These are phyloP conservation scores for Mycena maculata DNA, from an alignment of 768 basidiomycete species.

Conservation along the genomic window DNA sequence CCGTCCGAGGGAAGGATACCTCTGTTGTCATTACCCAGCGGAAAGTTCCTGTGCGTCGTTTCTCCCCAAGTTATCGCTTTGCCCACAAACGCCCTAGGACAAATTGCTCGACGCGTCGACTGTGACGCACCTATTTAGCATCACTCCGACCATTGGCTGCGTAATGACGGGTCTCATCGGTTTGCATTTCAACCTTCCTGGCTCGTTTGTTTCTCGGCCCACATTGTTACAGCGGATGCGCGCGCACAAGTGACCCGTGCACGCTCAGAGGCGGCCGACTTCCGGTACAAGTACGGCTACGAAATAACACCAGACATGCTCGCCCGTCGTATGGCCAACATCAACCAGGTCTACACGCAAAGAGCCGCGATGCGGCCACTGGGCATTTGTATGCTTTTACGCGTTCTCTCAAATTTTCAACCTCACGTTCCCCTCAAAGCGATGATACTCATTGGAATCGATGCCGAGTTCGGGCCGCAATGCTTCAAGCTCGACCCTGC, in stretches of 20 bases:
- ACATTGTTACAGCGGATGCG: constrained; percentile 78
- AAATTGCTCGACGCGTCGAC: constrained; percentile 96
- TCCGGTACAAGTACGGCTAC: constrained; percentile 96
- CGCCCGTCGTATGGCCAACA: constrained; percentile 93
- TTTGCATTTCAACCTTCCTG: constrained; percentile 49
- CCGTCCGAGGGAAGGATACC: constrained; percentile 94
- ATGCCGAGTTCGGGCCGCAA: constrained; percentile 93
- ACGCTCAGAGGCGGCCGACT: constrained; percentile 88
- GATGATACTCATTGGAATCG: constrained; percentile 95
- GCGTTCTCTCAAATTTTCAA: constrained; percentile 1
- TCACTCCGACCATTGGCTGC: constrained; percentile 96
- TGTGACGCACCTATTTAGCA: constrained; percentile 94
- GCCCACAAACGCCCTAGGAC: constrained; percentile 66
- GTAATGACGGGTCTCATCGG: constrained; percentile 98
- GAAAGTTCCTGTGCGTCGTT: constrained; percentile 89
- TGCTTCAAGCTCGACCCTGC: constrained; percentile 98
- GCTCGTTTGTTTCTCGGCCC: constrained; percentile 2
- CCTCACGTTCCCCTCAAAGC: constrained; percentile 58
- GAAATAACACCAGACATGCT: constrained; percentile 98
- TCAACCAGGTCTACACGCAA: constrained; percentile 99
- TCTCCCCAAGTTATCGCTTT: constrained; percentile 3
- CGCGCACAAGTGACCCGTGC: constrained; percentile 90
- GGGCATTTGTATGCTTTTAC: constrained; percentile 80
- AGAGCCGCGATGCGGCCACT: constrained; percentile 96
- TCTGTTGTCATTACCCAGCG: constrained; percentile 97